Conservation (phyloP, 169 alveolate genomes). For the Condylostoma magnum region DNA sequence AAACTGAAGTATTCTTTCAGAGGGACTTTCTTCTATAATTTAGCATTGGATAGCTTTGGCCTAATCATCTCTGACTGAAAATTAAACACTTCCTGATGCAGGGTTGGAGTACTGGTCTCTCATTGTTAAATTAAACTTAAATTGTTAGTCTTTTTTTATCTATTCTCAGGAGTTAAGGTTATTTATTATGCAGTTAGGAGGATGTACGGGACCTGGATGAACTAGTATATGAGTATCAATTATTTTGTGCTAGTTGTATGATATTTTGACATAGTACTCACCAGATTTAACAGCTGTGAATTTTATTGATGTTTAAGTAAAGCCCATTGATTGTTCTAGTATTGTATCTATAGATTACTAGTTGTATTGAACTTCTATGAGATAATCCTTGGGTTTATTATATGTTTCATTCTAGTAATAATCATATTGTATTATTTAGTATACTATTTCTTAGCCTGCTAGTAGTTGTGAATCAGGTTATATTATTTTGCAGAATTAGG, state of each 20-base stretch:
- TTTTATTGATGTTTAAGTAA: neutral
- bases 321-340: neutral
- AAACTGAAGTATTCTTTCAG: too few relatives aligned
- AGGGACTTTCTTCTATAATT: too few relatives aligned
- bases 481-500: neutral
- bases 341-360: neutral
- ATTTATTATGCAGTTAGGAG: too few relatives aligned
- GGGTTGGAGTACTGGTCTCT: too few relatives aligned
- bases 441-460: conserved; percentile 1
- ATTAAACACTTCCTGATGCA: too few relatives aligned
- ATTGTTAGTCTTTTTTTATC: too few relatives aligned
- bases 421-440: neutral
- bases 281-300: neutral
- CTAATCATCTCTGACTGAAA: too few relatives aligned
- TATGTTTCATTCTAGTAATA: neutral
- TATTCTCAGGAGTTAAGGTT: too few relatives aligned
- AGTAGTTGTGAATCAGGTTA: neutral
- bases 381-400: neutral
- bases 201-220: conserved; percentile 10
- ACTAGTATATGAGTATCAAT: neutral
- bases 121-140: too few relatives aligned
- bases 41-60: too few relatives aligned
- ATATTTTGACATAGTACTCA: neutral
- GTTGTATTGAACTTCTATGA: neutral
- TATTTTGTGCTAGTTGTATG: neutral